Conservation (phyloP, 106 monocot genomes). For the Dendrobium chrysotoxum region DNA sequence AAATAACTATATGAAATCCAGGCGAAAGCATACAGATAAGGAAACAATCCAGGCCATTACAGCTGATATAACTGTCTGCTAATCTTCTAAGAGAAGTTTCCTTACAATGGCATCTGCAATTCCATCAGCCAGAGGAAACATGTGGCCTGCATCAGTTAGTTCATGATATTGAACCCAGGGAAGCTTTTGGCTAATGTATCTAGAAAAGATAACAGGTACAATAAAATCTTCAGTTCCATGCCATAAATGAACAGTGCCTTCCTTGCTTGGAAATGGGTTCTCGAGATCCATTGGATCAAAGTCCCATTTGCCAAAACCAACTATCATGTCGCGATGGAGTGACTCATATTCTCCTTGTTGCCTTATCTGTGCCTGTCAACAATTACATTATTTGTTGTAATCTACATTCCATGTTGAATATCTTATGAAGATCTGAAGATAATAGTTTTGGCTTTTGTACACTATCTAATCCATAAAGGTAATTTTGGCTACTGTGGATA, state of each 20-base stretch:
- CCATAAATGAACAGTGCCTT: conserved; percentile 57
- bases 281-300: conserved; percentile 50
- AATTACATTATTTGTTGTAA: not conserved
- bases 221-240: conserved; percentile 52
- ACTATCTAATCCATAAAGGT: too few species aligned
- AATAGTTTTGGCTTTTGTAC: too few species aligned
- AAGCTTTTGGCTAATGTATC: conserved; percentile 39
- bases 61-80: too few species aligned
- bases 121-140: conserved; percentile 45
- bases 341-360: conserved; percentile 55
- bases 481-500: too few species aligned
- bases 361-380: conserved; percentile 24
- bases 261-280: conserved; percentile 34
- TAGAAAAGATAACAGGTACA: conserved; percentile 27
- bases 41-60: too few species aligned
- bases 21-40: too few species aligned
- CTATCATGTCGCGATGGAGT: conserved; percentile 61
- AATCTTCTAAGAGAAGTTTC: conserved; percentile 21
- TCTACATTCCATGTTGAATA: too few species aligned
- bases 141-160: conserved; percentile 45
- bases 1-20: too few species aligned
- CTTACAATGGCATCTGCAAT: conserved; percentile 47
- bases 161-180: conserved; percentile 65
- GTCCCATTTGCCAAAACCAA: conserved; percentile 54
- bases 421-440: too few species aligned